Percentiles rank a stretch among this genome's conserved stretches.
Conservation (phyloP, 75 land plant genomes). For the Picea sitchensis region DNA sequence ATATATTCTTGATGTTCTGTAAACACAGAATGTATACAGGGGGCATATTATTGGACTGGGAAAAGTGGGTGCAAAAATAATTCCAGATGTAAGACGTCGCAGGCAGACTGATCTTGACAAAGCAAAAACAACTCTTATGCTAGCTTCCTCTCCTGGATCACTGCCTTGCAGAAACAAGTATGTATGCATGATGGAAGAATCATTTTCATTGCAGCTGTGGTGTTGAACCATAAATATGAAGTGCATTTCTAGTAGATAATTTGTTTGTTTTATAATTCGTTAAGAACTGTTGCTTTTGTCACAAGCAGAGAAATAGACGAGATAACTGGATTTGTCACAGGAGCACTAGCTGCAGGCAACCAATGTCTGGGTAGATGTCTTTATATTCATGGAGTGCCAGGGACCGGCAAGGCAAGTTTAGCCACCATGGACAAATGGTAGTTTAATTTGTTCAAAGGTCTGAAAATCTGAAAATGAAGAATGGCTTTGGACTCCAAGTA, state of each 20-base stretch:
- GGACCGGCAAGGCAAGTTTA: constrained; percentile 87
- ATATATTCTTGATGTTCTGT: constrained; percentile 1
- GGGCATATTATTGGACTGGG: constrained; percentile 55
- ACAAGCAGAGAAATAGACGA: constrained; percentile 83
- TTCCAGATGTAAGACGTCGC: constrained; percentile 64
- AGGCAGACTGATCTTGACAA: constrained; percentile 75
- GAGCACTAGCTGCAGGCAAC: constrained; percentile 74
- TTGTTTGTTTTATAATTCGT: neutral
- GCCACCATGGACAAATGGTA: neutral
- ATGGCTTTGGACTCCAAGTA: neutral
- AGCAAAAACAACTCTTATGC: constrained; percentile 68
- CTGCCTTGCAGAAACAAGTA: constrained; percentile 90
- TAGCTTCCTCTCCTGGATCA: constrained; percentile 80
- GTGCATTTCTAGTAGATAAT: neutral
- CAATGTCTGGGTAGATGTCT: constrained; percentile 92
- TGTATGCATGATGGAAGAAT: constrained; percentile 10
- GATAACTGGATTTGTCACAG: constrained; percentile 79
- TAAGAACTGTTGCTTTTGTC: neutral
- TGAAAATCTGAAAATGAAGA: neutral
- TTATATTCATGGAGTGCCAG: constrained; percentile 97
- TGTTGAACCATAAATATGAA: neutral
- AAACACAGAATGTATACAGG: constrained; percentile 48
- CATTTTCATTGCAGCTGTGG: neutral
- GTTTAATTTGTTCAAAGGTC: neutral
- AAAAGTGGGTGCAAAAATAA: constrained; percentile 60